Evolutionary conservation across 371 early-diverging fungal genomes (phyloP), one percentile per base, ranked within the genome.

Genomic region (Syncephalastrum contaminatum): DNA sequence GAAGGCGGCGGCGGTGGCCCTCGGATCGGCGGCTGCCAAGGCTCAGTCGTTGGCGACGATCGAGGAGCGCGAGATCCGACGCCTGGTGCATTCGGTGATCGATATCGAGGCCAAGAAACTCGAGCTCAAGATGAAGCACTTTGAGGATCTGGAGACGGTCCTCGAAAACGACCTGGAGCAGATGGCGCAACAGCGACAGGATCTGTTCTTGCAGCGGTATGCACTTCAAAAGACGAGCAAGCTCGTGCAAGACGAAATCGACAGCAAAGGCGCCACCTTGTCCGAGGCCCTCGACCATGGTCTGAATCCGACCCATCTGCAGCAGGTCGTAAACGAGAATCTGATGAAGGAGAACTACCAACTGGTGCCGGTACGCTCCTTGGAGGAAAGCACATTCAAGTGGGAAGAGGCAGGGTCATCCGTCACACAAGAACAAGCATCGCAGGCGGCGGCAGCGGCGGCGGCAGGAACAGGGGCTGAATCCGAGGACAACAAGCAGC

Each of bases 51-150:
- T 86, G 24, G 88, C 90, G 0, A 62, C 59, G 4, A 77, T 87
- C 51, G 92, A 93, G 61, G 94, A 92, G 54, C 74, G 82, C 5
- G 95, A 95, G 67, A 87, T 92, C 46, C 85, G 87, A 53, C 75
- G 84, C 24, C 62, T 94, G 59, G 89, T 93, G 12, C 82, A 87
- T 45, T 80, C 84, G n/a, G 85, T 93, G 0, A 84, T 96, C 14
- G 92, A 95, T 51, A 69, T 87, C 15, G 92, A 98, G 65, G 61
- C 91, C 54, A 84, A 85, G 66, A 95, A 95, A 69, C 62, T 97
- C 59, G 92, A 95, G 54, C 68, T 92, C 43, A 97, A 97, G 69
- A 85, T 98, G 82, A 80, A 80, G 57, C 90, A 95, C 56, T 93
- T 98, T 66, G 91, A 93, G 43, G 94, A 95, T 59, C 59, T 97